Evolutionary conservation across 164 flowering plant species (phyloP), one percentile per base, ranked within the genome.

Genomic region (Stephania japonica): DNA sequence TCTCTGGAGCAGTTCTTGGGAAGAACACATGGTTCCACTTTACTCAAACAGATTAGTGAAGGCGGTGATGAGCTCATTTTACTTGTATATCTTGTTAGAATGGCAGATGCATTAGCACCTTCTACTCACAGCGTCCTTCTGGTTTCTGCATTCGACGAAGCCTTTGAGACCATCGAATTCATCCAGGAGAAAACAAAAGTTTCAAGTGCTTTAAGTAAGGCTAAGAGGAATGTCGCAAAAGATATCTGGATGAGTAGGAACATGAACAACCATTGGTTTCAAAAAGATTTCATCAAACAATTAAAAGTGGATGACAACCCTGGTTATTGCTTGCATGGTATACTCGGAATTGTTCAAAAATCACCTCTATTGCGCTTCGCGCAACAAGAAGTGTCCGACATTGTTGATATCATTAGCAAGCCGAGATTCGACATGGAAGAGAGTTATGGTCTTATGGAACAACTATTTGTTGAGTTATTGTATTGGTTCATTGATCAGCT

Each of bases 211-310:
- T 0, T 19, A n/a, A 7, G 21, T 2, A 69, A 18, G 42, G 25
- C 4, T 16, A 25, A 11, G 6, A 61, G n/a, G n/a, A 44, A 62
- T 1, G 11, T 6, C 10, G 68, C 77, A 12, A 63, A 19, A 61
- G 72, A 43, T 38, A 43, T 69, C 5, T 69, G 68, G 77, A 27
- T 61, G 42, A 18, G 62, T n/a, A 42, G 67, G 18, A 32, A 16
- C 25, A 19, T 16, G 62, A 1, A 14, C 42, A 10, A 6, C 23
- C 63, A 56, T 18, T 56, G 63, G 63, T 56, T 3, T 70, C 14
- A 18, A 8, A 24, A 70, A 14, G 9, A 6, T 3, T 49, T 68
- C 13, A 21, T 42, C 56, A 21, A 10, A 69, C 26, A 24, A 18
- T 13, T 14, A 44, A 12, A 16, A 42, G 49, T 7, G 25, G 76